phyloP scores from a whole-genome alignment of 1,139 yeast genomes.

The Pichia sp. region DNA sequence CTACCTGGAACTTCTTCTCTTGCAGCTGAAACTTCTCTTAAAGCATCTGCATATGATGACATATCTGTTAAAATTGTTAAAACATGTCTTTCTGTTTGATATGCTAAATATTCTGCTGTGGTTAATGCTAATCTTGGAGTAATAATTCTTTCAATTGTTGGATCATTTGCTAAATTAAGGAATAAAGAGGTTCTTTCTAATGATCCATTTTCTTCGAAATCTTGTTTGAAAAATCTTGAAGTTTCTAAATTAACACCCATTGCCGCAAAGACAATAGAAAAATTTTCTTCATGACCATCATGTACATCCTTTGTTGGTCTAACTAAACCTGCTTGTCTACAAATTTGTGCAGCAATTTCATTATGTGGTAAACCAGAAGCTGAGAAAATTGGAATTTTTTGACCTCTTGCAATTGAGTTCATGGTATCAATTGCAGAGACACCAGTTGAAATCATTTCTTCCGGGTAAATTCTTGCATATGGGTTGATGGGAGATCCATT shows the following conservation, averaged over 20 bases:
- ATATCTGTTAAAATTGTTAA: constrained; percentile 96
- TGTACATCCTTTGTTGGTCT: constrained; percentile 99
- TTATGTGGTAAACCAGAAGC: constrained; percentile 99
- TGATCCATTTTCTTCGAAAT: constrained; percentile 98
- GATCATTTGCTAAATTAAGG: constrained; percentile 97
- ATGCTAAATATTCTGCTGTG: constrained; percentile 96
- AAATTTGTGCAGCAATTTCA: constrained; percentile 98
- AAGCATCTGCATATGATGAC: constrained; percentile 99
- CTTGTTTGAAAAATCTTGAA: constrained; percentile 93
- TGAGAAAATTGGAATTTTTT: constrained; percentile 96
- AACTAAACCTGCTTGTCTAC: constrained; percentile 98
- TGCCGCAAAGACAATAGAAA: constrained; percentile 98
- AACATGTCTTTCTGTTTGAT: constrained; percentile 98
- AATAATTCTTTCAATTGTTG: constrained; percentile 97
- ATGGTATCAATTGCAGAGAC: constrained; percentile 96
- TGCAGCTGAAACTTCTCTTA: constrained; percentile 99
- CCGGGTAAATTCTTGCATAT: constrained; percentile 96
- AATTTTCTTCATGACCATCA: constrained; percentile 98
- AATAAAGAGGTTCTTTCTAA: constrained; percentile 95
- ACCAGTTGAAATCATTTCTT: constrained; percentile 99
- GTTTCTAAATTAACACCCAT: constrained; percentile 95
- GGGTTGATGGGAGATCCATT: constrained; percentile 99
- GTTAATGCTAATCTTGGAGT: constrained; percentile 99
- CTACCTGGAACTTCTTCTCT: constrained; percentile 99
- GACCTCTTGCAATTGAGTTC: constrained; percentile 99